These are phyloP conservation scores for Cutaneotrichosporon cutaneum DNA, from an alignment of 1,284 basidiomycete genomes.

Conservation along the genomic window DNA sequence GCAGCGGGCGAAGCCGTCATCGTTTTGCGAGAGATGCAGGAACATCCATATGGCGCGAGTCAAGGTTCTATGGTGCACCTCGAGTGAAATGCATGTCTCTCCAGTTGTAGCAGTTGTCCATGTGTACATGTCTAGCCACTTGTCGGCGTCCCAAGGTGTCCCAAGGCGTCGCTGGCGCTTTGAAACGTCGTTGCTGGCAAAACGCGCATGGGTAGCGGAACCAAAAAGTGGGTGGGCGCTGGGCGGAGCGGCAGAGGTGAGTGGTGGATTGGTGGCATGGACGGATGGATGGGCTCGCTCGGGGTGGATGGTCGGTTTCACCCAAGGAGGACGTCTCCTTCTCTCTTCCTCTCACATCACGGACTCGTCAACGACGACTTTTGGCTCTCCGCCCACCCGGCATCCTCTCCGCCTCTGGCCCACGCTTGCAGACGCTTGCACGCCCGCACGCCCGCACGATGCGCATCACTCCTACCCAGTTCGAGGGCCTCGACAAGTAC, in stretches of 20 bases:
- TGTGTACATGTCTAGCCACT: no score
- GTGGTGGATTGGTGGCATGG: background rate
- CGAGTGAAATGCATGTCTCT: no score
- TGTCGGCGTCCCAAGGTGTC: no score
- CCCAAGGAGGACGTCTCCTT: background rate
- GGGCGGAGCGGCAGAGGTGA: background rate
- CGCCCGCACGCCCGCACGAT: constrained; percentile 24
- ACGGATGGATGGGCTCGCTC: background rate
- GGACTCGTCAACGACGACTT: constrained; percentile 10
- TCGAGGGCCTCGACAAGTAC: constrained; percentile 58
- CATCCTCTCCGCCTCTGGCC: background rate
- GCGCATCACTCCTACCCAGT: constrained; percentile 52
- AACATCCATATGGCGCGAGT: no score
- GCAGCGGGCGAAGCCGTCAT: background rate
- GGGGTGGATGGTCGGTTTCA: background rate
- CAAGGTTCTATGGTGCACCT: no score
- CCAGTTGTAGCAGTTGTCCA: no score
- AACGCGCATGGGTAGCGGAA: background rate
- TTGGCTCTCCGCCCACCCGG: constrained; percentile 5
- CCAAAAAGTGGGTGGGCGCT: background rate
- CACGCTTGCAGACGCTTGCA: constrained; percentile 7
- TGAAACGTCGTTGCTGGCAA: background rate
- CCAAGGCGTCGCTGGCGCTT: no score
- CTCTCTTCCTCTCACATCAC: background rate
- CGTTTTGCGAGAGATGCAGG: no score